Evolutionary conservation across 1,139 yeast species (phyloP).

Genomic region (Taiozyma sp.): DNA sequence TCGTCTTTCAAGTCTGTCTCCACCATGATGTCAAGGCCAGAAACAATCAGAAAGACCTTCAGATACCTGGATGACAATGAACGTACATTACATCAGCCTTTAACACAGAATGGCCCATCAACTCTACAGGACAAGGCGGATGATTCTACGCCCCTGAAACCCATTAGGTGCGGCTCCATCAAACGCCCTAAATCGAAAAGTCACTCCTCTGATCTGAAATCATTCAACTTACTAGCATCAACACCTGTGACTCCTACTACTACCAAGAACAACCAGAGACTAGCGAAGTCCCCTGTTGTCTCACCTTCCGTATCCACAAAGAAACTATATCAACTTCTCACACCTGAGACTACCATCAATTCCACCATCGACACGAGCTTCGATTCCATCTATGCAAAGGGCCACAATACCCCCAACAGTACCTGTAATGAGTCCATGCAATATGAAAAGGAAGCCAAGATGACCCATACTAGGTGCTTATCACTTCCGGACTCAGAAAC

Average conservation of each 20-base stretch:
- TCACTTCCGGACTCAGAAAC: constrained; percentile 8
- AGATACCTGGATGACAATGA: neutral
- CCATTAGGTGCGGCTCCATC: constrained; percentile 18
- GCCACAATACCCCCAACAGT: neutral
- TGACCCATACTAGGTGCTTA: constrained; percentile 7
- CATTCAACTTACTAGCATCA: constrained; percentile 9
- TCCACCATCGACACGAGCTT: neutral
- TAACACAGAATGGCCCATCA: neutral
- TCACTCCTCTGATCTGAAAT: constrained; percentile 8
- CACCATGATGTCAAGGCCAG: neutral
- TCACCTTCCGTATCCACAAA: neutral
- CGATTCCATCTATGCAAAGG: neutral
- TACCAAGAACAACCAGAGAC: neutral
- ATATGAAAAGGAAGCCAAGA: neutral
- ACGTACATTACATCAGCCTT: neutral
- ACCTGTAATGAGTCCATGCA: neutral
- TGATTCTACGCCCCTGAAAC: constrained; percentile 10
- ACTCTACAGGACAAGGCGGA: constrained; percentile 1
- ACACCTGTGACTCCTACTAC: neutral
- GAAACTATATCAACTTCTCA: neutral
- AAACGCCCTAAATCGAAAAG: neutral
- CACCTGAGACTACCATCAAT: neutral
- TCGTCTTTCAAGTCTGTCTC: neutral
- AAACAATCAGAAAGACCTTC: neutral
- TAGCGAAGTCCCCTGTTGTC: neutral